Evolutionary conservation across 768 basidiomycete species (phyloP), one percentile per base, ranked within the genome.

Genomic region (Termitomyces sp.): DNA sequence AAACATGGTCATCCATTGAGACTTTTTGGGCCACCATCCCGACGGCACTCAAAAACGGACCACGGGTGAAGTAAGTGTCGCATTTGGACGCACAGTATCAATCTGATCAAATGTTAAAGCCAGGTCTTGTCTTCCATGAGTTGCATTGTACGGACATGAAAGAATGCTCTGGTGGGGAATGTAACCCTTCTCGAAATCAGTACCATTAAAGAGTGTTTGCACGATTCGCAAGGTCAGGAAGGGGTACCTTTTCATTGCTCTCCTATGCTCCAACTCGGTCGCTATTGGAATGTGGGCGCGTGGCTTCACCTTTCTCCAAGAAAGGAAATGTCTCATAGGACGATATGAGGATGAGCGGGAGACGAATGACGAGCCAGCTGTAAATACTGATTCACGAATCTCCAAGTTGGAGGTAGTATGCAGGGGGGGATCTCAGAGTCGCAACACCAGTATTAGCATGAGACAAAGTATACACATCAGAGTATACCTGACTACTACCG

Each of bases 101-200:
- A n/a, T n/a, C n/a, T n/a, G n/a, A n/a, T n/a, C n/a, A n/a, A n/a
- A n/a, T n/a, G n/a, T n/a, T n/a, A n/a, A n/a, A n/a, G n/a, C n/a
- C n/a, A n/a, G n/a, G n/a, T n/a, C n/a, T 54, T 63, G 63, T 49
- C 47, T 57, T 53, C 64, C 66, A 22, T 59, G 60, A 54, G 58
- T 54, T 13, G 48, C 58, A 42, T 67, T 65, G 58, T 69, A 69
- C 1, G 71, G 63, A 60, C 68, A 68, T 0, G 72, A 73, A 33
- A 55, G 63, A 13, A n/a, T n/a, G 61, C 79, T 82, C 11, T 77
- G 68, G 61, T 81, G 76, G n/a, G 85, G 82, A 53, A 73, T n/a
- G 53, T 78, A 76, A 1, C 84, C 84, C 47, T 75, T 80, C 62
- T 82, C 81, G 36, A 86, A 69, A 65, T n/a, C n/a, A n/a, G n/a